These are phyloP conservation scores for Rheum nobile DNA, from an alignment of 148 eudicot species.

Conservation along the genomic window DNA sequence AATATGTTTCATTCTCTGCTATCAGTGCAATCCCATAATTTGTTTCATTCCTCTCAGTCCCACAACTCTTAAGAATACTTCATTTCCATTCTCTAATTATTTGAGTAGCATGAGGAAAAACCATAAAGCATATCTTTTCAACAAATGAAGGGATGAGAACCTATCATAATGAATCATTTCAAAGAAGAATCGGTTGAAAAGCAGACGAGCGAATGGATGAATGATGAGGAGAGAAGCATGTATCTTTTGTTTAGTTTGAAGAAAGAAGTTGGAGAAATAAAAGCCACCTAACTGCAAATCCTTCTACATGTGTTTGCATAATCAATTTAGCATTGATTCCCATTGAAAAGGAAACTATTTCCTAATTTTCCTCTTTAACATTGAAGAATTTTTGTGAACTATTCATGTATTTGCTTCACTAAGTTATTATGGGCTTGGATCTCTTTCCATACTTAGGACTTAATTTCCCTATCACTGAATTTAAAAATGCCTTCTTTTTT, in stretches of 20 bases:
- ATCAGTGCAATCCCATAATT: no score
- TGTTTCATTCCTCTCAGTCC: no score
- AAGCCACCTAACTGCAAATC: background rate
- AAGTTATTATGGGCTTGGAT: background rate
- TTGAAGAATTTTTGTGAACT: background rate
- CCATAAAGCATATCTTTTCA: background rate
- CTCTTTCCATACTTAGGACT: background rate
- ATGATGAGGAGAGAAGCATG: background rate
- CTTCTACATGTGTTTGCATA: background rate
- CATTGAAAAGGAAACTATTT: background rate
- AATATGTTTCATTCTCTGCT: no score
- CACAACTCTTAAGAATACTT: background rate
- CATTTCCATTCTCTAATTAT: background rate
- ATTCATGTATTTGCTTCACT: background rate
- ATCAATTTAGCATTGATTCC: background rate
- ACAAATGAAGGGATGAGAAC: background rate
- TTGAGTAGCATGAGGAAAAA: background rate
- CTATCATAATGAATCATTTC: background rate
- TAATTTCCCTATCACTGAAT: background rate
- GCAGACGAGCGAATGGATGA: background rate
- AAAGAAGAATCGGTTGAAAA: background rate
- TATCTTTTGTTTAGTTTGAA: no score
- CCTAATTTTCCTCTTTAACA: background rate
- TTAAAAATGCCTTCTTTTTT: background rate
- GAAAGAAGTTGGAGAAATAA: background rate